phyloP scores from a whole-genome alignment of 768 basidiomycete genomes.

The Porphyrellus cyaneotinctus region DNA sequence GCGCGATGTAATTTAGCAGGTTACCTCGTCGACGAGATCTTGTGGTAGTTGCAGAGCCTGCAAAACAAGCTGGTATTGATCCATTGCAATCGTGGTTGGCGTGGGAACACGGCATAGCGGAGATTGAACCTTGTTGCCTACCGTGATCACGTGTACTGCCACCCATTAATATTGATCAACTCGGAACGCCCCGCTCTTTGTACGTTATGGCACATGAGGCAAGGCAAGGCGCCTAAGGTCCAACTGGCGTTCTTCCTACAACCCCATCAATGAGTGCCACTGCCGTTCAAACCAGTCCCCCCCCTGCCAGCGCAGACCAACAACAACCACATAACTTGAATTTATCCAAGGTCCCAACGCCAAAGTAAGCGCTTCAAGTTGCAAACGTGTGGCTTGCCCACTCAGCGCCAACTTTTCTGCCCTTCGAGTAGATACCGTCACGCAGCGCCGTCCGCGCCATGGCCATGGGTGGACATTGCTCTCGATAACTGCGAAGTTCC shows the following conservation, averaged over 20 bases:
- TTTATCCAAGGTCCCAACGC: conserved; percentile 15
- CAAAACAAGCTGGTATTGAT: conserved; percentile 9
- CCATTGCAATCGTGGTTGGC: too few relatives aligned
- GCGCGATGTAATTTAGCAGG: background rate
- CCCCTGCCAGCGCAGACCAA: background rate
- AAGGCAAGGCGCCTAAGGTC: too few relatives aligned
- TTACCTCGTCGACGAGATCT: conserved; percentile 26
- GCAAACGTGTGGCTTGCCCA: background rate
- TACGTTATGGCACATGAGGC: too few relatives aligned
- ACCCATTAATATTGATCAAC: too few relatives aligned
- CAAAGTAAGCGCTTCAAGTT: conserved; percentile 17
- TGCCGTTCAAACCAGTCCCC: background rate
- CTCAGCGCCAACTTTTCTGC: background rate
- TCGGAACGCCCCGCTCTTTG: too few relatives aligned
- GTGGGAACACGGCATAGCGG: too few relatives aligned
- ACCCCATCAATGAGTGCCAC: conserved; percentile 6
- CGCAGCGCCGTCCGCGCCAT: conserved; percentile 37
- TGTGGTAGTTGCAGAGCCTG: conserved; percentile 16
- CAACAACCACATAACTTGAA: background rate
- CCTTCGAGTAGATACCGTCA: conserved; percentile 27
- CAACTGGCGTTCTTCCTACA: background rate
- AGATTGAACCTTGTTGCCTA: too few relatives aligned
- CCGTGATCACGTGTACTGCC: too few relatives aligned
- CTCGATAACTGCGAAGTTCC: conserved; percentile 7
- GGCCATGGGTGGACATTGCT: conserved; percentile 38